Percentiles rank a stretch among this genome's conserved stretches.
Conservation (phyloP, 805 yeast genomes). For the Candida methanosorbosa region DNA sequence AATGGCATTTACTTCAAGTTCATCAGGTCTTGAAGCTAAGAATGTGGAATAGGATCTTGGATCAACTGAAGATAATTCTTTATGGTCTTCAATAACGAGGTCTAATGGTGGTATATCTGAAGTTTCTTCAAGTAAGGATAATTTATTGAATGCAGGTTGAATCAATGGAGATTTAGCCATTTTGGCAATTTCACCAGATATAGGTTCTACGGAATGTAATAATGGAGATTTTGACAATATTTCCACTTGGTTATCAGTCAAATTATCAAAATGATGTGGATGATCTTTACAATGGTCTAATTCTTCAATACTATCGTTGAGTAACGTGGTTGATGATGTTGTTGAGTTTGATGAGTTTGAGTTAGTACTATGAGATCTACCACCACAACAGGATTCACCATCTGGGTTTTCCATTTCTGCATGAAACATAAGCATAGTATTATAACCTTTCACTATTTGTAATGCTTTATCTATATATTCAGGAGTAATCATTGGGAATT, state of each 20-base stretch:
- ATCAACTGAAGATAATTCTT: constrained; percentile 35
- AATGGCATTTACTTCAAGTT: constrained; percentile 80
- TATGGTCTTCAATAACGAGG: constrained; percentile 29
- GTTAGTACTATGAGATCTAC: not conserved
- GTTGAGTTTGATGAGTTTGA: constrained; percentile 12
- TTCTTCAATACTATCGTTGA: constrained; percentile 22
- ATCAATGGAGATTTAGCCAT: constrained; percentile 26
- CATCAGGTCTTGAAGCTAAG: constrained; percentile 80
- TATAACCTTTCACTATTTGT: constrained; percentile 46
- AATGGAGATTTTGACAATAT: constrained; percentile 49
- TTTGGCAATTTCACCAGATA: constrained; percentile 34
- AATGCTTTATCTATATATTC: constrained; percentile 61
- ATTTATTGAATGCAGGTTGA: constrained; percentile 5
- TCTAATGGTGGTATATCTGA: constrained; percentile 29
- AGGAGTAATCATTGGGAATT: constrained; percentile 76
- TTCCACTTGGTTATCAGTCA: constrained; percentile 41
- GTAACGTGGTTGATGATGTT: not conserved
- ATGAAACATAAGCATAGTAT: constrained; percentile 82
- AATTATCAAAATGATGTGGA: constrained; percentile 16
- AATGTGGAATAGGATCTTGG: constrained; percentile 65
- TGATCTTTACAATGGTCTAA: constrained; percentile 1
- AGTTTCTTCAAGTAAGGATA: constrained; percentile 12
- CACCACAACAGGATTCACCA: constrained; percentile 14
- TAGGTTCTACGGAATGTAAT: constrained; percentile 53
- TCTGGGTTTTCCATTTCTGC: constrained; percentile 62